Conservation (phyloP, 1,284 basidiomycete genomes). For the Ceratobasidium sp. region DNA sequence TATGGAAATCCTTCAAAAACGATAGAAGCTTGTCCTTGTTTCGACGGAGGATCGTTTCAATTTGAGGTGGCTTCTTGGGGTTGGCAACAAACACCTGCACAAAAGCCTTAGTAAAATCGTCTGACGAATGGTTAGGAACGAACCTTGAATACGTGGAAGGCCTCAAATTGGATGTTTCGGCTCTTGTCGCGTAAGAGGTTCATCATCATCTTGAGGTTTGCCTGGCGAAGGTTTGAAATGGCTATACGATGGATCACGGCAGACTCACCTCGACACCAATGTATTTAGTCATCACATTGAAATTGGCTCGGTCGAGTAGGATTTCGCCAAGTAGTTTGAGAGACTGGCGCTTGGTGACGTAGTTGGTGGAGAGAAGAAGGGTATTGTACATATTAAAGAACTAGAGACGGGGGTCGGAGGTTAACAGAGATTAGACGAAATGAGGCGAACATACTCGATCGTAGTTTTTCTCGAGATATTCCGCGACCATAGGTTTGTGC, state of each 20-base stretch:
- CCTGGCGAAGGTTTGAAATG: conserved; percentile 50
- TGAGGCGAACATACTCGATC: conserved; percentile 71
- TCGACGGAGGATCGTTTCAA: conserved; percentile 86
- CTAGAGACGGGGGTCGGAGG: conserved; percentile 52
- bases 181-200: conserved; percentile 96
- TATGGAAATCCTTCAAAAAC: conserved; percentile 94
- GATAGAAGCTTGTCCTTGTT: conserved; percentile 93
- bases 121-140: conserved; percentile 38
- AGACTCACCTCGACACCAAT: conserved; percentile 72
- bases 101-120: not conserved
- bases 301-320: conserved; percentile 95
- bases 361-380: conserved; percentile 92
- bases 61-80: conserved; percentile 96
- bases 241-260: conserved; percentile 63
- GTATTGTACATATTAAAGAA: conserved; percentile 96
- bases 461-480: conserved; percentile 95
- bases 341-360: conserved; percentile 99
- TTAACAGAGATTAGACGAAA: not conserved
- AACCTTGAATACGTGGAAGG: conserved; percentile 99
- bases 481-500: conserved; percentile 96
- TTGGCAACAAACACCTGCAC: conserved; percentile 95
- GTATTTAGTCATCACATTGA: conserved; percentile 98
- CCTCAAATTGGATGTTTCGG: conserved; percentile 99
- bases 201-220: conserved; percentile 99
- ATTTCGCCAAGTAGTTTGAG: conserved; percentile 98